A percentile compares a stretch with the other conserved stretches of the same genome.
These are phyloP conservation scores for Talaromyces adpressus DNA, from an alignment of 495 filamentous ascomycete species.

Conservation along the genomic window DNA sequence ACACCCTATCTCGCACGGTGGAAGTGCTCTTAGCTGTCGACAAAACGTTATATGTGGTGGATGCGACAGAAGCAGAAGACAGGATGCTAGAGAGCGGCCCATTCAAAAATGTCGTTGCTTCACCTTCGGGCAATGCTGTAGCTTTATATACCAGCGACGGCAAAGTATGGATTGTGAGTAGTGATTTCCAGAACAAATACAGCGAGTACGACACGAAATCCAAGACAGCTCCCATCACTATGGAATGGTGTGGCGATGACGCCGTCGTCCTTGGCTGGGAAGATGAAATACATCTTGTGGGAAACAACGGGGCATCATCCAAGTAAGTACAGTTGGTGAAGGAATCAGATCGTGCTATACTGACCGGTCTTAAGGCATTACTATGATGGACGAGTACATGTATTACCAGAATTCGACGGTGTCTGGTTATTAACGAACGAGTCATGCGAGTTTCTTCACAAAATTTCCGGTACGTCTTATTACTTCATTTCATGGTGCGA, in stretches of 20 bases:
- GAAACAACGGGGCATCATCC: conserved; percentile 69
- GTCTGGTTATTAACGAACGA: conserved; percentile 83
- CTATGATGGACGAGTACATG: conserved; percentile 85
- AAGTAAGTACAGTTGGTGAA: conserved; percentile 32
- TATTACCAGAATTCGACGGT: conserved; percentile 84
- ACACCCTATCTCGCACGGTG: conserved; percentile 89
- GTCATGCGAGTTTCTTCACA: conserved; percentile 91
- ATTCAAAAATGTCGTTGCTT: conserved; percentile 83
- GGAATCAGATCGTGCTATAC: neutral
- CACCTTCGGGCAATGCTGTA: conserved; percentile 82
- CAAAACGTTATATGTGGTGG: conserved; percentile 77
- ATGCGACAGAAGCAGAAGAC: conserved; percentile 85
- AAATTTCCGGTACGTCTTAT: conserved; percentile 55
- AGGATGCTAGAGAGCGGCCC: conserved; percentile 84
- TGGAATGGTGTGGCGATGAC: conserved; percentile 96
- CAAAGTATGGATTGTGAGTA: conserved; percentile 87
- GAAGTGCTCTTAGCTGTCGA: conserved; percentile 86
- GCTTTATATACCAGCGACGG: conserved; percentile 80
- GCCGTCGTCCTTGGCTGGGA: conserved; percentile 94
- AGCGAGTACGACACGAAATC: conserved; percentile 88
- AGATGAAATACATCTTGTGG: conserved; percentile 94
- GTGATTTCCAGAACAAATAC: conserved; percentile 84
- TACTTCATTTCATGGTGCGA: neutral
- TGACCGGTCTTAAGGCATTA: conserved; percentile 52
- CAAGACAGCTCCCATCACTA: conserved; percentile 75